Conservation (phyloP, 352 stramenopile genomes). For the Aphanomyces invadans region DNA sequence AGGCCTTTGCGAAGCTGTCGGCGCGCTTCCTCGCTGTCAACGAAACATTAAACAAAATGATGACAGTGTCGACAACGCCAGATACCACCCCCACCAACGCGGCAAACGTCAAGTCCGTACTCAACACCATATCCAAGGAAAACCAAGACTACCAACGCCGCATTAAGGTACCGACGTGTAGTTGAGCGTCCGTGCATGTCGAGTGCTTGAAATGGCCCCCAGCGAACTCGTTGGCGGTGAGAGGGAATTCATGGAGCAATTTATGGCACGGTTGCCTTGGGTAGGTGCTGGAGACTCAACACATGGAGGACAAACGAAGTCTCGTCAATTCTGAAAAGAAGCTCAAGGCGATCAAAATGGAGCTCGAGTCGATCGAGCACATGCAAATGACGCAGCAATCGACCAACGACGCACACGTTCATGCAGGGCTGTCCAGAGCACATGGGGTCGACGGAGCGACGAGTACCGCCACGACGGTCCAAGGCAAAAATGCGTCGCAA, state of each 20-base stretch:
- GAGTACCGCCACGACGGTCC: too few relatives aligned
- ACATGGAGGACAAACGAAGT: conserved; percentile 50
- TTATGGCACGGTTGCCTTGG: too few relatives aligned
- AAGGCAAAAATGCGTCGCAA: too few relatives aligned
- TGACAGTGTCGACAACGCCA: conserved; percentile 26
- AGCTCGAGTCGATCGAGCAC: conserved; percentile 70
- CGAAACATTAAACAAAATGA: conserved; percentile 46
- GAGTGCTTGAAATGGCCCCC: too few relatives aligned
- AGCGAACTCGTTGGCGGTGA: too few relatives aligned
- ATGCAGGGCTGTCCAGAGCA: too few relatives aligned
- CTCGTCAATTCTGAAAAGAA: conserved; percentile 53
- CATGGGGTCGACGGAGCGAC: too few relatives aligned
- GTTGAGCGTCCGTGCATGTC: not conserved
- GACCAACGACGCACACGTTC: conserved; percentile 21
- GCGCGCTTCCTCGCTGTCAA: conserved; percentile 48
- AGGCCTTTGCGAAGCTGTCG: conserved; percentile 62
- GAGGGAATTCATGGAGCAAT: too few relatives aligned
- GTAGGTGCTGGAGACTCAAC: conserved; percentile 50
- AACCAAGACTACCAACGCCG: conserved; percentile 66
- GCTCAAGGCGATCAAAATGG: conserved; percentile 53
- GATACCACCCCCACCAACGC: conserved; percentile 22
- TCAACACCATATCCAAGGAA: conserved; percentile 53
- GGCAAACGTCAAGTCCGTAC: conserved; percentile 33
- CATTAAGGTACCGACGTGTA: conserved; percentile 29
- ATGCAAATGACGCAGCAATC: conserved; percentile 36